phyloP scores from a whole-genome alignment of 2,329 filamentous ascomycete genomes.

The Didymosphaeria variabile region DNA sequence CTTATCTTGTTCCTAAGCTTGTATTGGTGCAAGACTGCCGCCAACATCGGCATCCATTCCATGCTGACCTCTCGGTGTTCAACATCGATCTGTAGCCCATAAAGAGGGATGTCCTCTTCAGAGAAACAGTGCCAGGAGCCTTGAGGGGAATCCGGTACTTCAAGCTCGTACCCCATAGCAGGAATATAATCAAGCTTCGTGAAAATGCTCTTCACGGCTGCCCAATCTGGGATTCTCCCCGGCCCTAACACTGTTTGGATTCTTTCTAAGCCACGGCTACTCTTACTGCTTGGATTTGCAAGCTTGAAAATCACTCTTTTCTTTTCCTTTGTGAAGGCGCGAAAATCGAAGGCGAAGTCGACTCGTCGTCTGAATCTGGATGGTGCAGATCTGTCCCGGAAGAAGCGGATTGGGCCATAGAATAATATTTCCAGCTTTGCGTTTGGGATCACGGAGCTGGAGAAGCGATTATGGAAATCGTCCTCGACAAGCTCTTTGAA shows the following conservation, averaged over 20 bases:
- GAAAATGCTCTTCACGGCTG: neutral
- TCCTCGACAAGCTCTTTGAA: neutral
- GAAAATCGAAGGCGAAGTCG: neutral
- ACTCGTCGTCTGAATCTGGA: neutral
- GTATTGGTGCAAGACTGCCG: neutral
- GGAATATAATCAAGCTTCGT: neutral
- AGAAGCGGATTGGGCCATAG: neutral
- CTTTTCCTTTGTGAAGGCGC: too few species aligned
- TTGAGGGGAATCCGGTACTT: neutral
- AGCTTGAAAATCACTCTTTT: too few species aligned
- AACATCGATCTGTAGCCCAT: neutral
- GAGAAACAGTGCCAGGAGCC: neutral
- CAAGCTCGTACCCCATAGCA: neutral
- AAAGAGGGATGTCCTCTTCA: neutral
- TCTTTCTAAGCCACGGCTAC: neutral
- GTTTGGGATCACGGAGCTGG: neutral
- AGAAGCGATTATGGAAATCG: neutral
- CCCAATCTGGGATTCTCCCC: neutral
- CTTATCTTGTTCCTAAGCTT: too few species aligned
- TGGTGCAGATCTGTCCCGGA: neutral
- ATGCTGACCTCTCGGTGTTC: neutral
- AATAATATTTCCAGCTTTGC: neutral
- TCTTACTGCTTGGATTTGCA: neutral
- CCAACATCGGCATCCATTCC: neutral
- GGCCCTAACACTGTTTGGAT: neutral